These are phyloP conservation scores for Tricholoma matsutake DNA, from an alignment of 768 basidiomycete species.

Conservation along the genomic window DNA sequence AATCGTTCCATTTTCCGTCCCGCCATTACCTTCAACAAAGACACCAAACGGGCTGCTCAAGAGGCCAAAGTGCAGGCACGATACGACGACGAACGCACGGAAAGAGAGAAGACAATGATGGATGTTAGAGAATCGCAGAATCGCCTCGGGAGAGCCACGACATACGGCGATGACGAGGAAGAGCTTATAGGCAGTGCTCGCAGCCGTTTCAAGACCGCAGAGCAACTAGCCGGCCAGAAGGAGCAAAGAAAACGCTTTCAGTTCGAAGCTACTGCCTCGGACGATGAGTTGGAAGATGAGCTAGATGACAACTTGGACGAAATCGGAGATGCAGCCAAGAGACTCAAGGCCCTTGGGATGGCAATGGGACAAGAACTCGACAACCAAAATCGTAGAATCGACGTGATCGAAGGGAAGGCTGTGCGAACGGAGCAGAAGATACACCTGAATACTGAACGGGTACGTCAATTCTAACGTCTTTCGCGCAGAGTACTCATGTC, in stretches of 20 bases:
- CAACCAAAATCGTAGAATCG: slow-evolving; percentile 78
- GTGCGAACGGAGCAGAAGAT: slow-evolving; percentile 71
- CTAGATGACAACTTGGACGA: slow-evolving; percentile 90
- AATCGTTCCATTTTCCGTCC: slow-evolving; percentile 95
- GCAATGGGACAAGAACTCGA: slow-evolving; percentile 90
- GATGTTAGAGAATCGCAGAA: slow-evolving; percentile 87
- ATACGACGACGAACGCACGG: slow-evolving; percentile 81
- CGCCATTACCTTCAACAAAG: slow-evolving; percentile 90
- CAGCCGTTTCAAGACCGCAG: slow-evolving; percentile 43
- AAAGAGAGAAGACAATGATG: slow-evolving; percentile 81
- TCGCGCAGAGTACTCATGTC: slow-evolving; percentile 3
- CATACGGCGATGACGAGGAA: slow-evolving; percentile 51
- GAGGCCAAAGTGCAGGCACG: slow-evolving; percentile 82
- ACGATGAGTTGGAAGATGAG: slow-evolving; percentile 95
- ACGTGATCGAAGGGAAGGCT: slow-evolving; percentile 75
- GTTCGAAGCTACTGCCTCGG: slow-evolving; percentile 86
- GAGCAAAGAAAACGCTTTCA: slow-evolving; percentile 83
- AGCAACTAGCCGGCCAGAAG: slow-evolving; percentile 53
- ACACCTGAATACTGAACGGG: slow-evolving; percentile 78
- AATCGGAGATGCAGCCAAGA: slow-evolving; percentile 71
- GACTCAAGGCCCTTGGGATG: slow-evolving; percentile 72
- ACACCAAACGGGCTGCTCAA: slow-evolving; percentile 81
- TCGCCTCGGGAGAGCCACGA: slow-evolving; percentile 72
- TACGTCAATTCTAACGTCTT: slow-evolving; percentile 33
- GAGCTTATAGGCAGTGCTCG: slow-evolving; percentile 35